Conservation (phyloP, 2,329 filamentous ascomycete genomes). For the Zarea fungicola region DNA sequence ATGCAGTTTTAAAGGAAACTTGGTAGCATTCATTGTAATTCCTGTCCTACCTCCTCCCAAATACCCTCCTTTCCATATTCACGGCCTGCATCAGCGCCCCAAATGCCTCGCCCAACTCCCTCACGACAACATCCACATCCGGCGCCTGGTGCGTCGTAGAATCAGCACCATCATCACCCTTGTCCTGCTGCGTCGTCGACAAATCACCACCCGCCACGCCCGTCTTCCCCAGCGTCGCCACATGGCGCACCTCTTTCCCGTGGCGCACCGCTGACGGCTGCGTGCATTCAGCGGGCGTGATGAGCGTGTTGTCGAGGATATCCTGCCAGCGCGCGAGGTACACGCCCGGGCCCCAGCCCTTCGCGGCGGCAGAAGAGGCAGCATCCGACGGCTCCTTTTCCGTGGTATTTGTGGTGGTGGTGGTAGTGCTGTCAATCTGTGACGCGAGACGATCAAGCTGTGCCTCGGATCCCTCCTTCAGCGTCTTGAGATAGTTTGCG, state of each 20-base stretch:
- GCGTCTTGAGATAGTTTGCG: slow-evolving; percentile 50
- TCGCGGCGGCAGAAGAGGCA: slow-evolving; percentile 25
- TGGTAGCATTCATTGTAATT: too few relatives aligned
- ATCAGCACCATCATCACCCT: slow-evolving; percentile 23
- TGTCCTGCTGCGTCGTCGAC: slow-evolving; percentile 21
- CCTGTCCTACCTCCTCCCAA: slow-evolving; percentile 2
- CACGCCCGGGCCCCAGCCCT: slow-evolving; percentile 59
- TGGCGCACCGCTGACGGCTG: slow-evolving; percentile 40
- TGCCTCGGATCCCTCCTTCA: slow-evolving; percentile 48
- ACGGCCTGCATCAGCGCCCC: slow-evolving; percentile 7
- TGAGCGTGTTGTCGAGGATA: slow-evolving; percentile 62
- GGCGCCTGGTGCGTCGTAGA: slow-evolving; percentile 29
- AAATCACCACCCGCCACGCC: slow-evolving; percentile 26
- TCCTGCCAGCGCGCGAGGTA: slow-evolving; percentile 70
- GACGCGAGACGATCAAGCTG: slow-evolving; percentile 56
- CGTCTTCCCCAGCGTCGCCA: slow-evolving; percentile 38
- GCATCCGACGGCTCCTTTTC: too few relatives aligned
- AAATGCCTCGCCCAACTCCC: slow-evolving; percentile 24
- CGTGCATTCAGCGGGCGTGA: slow-evolving; percentile 55
- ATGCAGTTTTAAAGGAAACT: neutral
- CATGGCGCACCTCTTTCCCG: slow-evolving; percentile 47
- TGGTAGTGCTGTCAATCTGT: slow-evolving; percentile 20
- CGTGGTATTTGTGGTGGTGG: neutral
- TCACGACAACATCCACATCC: slow-evolving; percentile 37
- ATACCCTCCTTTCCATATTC: slow-evolving; percentile 9